These are phyloP conservation scores for Torulaspora globosa DNA, from an alignment of 1,139 yeast genomes.

Conservation along the genomic window DNA sequence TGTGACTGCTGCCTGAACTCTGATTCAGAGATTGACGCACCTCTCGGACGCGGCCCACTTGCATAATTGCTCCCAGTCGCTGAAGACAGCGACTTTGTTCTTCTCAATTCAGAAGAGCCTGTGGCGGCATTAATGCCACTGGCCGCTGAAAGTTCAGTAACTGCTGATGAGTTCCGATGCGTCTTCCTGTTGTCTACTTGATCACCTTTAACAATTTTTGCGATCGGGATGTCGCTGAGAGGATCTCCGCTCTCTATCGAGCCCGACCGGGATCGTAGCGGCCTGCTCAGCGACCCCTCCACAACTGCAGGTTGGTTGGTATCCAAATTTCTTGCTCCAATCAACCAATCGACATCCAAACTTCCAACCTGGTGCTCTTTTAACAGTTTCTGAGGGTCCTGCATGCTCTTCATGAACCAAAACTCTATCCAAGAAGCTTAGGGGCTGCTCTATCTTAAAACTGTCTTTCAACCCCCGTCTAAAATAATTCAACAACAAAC, in stretches of 20 bases:
- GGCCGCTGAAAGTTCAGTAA: neutral
- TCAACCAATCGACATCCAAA: conserved; percentile 17
- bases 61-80: conserved; percentile 15
- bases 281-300: neutral
- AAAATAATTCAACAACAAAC: neutral
- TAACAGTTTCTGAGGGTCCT: conserved; percentile 19
- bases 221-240: conserved; percentile 2
- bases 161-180: conserved; percentile 9
- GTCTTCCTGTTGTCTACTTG: neutral
- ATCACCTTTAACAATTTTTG: neutral
- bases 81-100: conserved; percentile 35
- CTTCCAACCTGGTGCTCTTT: conserved; percentile 14
- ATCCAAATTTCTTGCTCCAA: conserved; percentile 14
- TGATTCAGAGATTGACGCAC: conserved; percentile 11
- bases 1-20: conserved; percentile 5
- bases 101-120: conserved; percentile 19
- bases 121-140: neutral
- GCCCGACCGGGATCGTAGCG: conserved; percentile 6
- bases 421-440: neutral
- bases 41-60: conserved; percentile 4
- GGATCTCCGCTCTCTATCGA: conserved; percentile 13
- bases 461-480: neutral
- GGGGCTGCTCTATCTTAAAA: neutral
- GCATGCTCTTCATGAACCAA: conserved; percentile 7
- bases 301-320: conserved; percentile 2